Base-by-base conservation (phyloP, 306 rosid species). In the Malus fusca region DNA sequence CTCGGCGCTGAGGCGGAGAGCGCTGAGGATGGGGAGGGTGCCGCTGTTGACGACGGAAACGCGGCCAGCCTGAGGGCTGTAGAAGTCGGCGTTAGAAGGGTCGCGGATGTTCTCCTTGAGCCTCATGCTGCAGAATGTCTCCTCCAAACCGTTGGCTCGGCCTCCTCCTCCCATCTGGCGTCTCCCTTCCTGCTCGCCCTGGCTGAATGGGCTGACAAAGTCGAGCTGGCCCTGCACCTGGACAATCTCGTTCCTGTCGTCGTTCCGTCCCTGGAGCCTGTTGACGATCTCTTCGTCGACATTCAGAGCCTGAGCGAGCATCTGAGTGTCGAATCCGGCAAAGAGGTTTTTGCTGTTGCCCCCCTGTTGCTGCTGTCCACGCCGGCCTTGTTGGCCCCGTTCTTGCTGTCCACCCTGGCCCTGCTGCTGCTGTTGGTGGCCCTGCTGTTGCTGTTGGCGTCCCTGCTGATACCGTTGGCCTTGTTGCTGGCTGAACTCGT, bases 251-350 rank as follows among this genome's bases (percentile, higher is more conserved):
- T 56, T 74, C 67, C 69, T 69, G 12, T 83, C 66, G 0, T 80
- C 84, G 0, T 42, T 66, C 10, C 48, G 58, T n/a, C 83, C 82
- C 22, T 74, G 78, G 14, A 88, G 77, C 46, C 21, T 74, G 65
- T 66, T 75, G 0, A 79, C 85, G 0, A 55, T 72, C 35, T 90
- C 82, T 0, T 12, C 42, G 9, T 82, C 44, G 17, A 75, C 73
- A 37, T 78, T 52, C 60, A 88, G 76, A 0, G 80, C 69, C 4
- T 85, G 80, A 5, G 91, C 78, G 13, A 88, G 61, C 4, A 80
- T 59, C n/a, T 53, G 43, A 1, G 75, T 13, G 55, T 59, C 37
- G 70, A 88, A 85, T 5, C 91, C 92, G 19, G 72, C 26, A 31
- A 82, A 68, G 19, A 88, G 73, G 74, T 88, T 90, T 35, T 68